These are phyloP conservation scores for Aureobasidium subglaciale DNA, from an alignment of 2,329 filamentous ascomycete genomes.

Conservation along the genomic window DNA sequence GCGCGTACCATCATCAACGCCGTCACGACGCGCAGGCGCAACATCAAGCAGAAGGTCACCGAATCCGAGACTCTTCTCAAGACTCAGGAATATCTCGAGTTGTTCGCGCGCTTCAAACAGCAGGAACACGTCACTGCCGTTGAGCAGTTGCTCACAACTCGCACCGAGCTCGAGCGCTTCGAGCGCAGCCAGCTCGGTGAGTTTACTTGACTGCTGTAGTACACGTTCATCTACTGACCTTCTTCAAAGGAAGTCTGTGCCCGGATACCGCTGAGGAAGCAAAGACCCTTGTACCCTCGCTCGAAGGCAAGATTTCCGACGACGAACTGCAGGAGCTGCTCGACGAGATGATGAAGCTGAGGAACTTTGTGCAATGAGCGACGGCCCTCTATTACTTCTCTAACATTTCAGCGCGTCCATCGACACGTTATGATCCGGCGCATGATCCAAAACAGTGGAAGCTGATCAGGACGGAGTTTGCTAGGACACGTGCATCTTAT, in stretches of 20 bases:
- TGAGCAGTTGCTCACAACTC: conserved; percentile 60
- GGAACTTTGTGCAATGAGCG: conserved; percentile 31
- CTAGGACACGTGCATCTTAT: neutral
- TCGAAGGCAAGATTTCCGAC: conserved; percentile 84
- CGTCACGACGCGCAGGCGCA: conserved; percentile 41
- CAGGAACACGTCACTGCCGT: conserved; percentile 94
- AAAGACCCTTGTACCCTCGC: conserved; percentile 85
- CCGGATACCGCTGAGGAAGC: conserved; percentile 92
- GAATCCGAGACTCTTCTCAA: conserved; percentile 60
- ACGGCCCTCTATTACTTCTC: neutral
- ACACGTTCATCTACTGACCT: neutral
- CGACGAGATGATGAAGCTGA: conserved; percentile 81
- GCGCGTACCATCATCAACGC: conserved; percentile 87
- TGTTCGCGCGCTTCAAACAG: conserved; percentile 92
- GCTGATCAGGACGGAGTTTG: neutral
- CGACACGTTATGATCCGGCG: neutral
- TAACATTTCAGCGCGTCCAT: neutral
- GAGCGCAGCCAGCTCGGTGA: conserved; percentile 86
- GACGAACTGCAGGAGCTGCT: conserved; percentile 81
- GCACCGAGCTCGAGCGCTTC: conserved; percentile 69
- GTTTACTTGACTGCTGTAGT: conserved; percentile 23
- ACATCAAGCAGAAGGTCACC: conserved; percentile 15
- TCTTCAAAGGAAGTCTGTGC: conserved; percentile 68
- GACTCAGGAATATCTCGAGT: conserved; percentile 86
- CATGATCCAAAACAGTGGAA: neutral